Percentiles rank a stretch among this genome's conserved stretches.
Evolutionary conservation across 2,329 filamentous ascomycete genomes (phyloP).

Genomic region (Pyrenochaeta sp.): DNA sequence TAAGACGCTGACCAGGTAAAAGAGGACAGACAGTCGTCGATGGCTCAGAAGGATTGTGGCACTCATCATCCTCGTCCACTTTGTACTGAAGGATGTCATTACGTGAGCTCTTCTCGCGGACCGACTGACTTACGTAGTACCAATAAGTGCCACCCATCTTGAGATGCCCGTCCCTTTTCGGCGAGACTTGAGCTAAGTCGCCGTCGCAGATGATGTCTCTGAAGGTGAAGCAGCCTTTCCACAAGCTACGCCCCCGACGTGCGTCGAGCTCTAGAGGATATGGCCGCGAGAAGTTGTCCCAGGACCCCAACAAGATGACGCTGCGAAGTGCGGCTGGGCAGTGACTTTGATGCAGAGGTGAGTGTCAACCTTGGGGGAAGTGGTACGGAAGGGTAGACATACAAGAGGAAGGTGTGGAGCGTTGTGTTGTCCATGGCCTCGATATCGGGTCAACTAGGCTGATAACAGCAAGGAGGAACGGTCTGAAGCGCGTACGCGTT

Average conservation of each 20-base stretch:
- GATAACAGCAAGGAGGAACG: constrained; percentile 35
- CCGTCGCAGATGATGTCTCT: constrained; percentile 86
- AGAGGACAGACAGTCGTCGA: constrained; percentile 83
- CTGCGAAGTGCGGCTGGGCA: constrained; percentile 61
- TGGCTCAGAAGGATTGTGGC: constrained; percentile 74
- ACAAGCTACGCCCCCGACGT: constrained; percentile 76
- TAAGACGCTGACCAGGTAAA: constrained; percentile 86
- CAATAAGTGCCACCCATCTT: constrained; percentile 95
- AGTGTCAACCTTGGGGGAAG: constrained; percentile 26
- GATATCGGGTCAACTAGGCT: constrained; percentile 34
- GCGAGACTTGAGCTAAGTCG: constrained; percentile 58
- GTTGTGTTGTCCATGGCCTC: constrained; percentile 59
- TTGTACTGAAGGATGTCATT: constrained; percentile 69
- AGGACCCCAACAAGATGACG: constrained; percentile 86
- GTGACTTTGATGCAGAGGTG: constrained; percentile 38
- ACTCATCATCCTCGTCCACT: constrained; percentile 80
- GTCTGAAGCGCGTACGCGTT: constrained; percentile 36
- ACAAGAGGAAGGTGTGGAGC: constrained; percentile 68
- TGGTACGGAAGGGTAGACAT: constrained; percentile 34
- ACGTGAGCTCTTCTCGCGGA: constrained; percentile 1
- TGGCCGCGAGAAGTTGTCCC: constrained; percentile 87
- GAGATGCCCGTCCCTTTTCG: constrained; percentile 76
- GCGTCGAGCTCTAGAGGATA: constrained; percentile 84
- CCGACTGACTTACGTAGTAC: constrained; percentile 77
- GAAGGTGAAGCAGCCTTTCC: constrained; percentile 88